These are phyloP conservation scores for Deinandra increscens DNA, from an alignment of 129 eudicot species.

Conservation along the genomic window DNA sequence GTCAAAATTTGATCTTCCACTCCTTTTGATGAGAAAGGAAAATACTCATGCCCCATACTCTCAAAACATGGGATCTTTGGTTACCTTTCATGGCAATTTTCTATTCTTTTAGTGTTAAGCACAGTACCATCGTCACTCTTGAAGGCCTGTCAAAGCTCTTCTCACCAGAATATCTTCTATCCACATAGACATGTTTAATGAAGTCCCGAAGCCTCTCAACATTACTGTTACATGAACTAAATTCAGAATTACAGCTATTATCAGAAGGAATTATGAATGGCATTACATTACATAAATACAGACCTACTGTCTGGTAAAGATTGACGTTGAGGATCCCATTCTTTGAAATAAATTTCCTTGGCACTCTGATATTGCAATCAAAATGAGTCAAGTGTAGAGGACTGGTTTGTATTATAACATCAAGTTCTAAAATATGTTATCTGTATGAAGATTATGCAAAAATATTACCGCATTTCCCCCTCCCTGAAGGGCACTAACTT, in stretches of 20 bases:
- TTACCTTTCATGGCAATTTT: background rate
- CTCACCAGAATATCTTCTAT: constrained; percentile 81
- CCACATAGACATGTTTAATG: constrained; percentile 89
- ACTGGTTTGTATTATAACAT: background rate
- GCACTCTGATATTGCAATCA: constrained; percentile 55
- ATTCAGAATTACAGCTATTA: constrained; percentile 18
- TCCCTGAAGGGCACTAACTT: constrained; percentile 75
- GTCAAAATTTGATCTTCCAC: background rate
- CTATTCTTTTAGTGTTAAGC: background rate
- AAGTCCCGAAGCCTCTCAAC: constrained; percentile 84
- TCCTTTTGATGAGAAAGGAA: background rate
- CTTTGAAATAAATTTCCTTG: constrained; percentile 79
- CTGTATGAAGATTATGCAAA: constrained; percentile 3
- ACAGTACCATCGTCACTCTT: constrained; percentile 55
- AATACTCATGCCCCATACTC: background rate
- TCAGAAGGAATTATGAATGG: background rate
- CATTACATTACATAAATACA: constrained; percentile 14
- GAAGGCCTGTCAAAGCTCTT: constrained; percentile 71
- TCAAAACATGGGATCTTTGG: background rate
- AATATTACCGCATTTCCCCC: constrained; percentile 90
- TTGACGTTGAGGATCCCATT: constrained; percentile 87
- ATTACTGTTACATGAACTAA: constrained; percentile 49
- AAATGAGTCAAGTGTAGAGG: constrained; percentile 17
- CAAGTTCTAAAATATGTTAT: background rate
- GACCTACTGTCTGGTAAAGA: constrained; percentile 90